Evolutionary conservation across 1,284 basidiomycete species (phyloP).

Genomic region (Marasmius oreades): DNA sequence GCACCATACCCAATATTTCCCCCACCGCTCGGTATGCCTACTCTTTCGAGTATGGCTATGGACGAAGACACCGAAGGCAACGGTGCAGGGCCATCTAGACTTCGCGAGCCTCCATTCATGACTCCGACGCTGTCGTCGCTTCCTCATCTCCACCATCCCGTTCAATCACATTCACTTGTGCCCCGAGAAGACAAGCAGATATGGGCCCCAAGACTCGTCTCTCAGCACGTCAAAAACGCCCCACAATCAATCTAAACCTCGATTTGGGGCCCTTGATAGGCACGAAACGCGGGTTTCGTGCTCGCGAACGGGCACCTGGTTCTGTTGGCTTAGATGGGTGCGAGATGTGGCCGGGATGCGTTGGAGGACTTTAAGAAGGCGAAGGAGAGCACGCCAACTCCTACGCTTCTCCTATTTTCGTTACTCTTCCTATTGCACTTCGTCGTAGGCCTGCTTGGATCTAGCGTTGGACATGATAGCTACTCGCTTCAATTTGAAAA

Average conservation of each 20-base stretch:
- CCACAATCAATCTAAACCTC: background rate
- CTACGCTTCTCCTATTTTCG: background rate
- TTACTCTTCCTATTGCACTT: background rate
- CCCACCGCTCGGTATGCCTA: background rate
- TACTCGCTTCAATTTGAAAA: too few relatives aligned
- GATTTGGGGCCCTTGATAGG: slow-evolving; percentile 74
- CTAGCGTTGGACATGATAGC: too few relatives aligned
- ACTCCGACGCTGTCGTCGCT: too few relatives aligned
- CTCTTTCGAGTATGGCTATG: too few relatives aligned
- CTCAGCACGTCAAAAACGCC: background rate
- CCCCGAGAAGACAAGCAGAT: background rate
- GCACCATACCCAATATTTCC: slow-evolving; percentile 22
- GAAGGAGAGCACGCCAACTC: background rate
- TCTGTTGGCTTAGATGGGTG: slow-evolving; percentile 62
- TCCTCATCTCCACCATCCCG: too few relatives aligned
- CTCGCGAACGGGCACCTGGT: slow-evolving; percentile 46
- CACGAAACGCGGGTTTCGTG: slow-evolving; percentile 61
- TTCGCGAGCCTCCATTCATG: too few relatives aligned
- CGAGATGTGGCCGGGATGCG: slow-evolving; percentile 40
- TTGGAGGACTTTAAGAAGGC: background rate
- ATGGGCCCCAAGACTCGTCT: background rate
- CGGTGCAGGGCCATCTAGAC: too few relatives aligned
- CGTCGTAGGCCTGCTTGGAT: too few relatives aligned
- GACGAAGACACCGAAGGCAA: too few relatives aligned
- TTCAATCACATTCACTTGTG: too few relatives aligned